Evolutionary conservation across 257 asterid species (phyloP), one percentile per base, ranked within the genome.

Genomic region (Petunia axillaris): DNA sequence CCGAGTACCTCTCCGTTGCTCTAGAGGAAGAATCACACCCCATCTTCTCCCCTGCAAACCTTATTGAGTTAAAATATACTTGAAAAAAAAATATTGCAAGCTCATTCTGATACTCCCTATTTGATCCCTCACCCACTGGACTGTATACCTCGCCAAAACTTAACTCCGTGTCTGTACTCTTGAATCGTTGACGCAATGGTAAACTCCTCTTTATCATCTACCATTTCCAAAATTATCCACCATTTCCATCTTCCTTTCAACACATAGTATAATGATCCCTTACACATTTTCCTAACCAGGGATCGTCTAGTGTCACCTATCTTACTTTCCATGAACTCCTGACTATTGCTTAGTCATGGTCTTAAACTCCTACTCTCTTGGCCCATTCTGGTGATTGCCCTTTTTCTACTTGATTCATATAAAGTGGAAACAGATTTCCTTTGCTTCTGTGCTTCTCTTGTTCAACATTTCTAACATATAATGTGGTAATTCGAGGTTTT

Each of bases 231-330:
- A 25, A 25, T 25, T 13, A 53, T 54, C 59, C 1, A 46, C 25
- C 60, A 71, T 71, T 48, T 71, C 59, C 77, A 16, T 70, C 41
- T 70, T 46, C 46, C 68, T 35, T 70, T 46, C 16, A 46, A 44
- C 58, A 39, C 58, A 48, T 48, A 70, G 41, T 3, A 25, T 48
- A 71, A 48, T 48, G 60, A 48, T 25, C 43, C 60, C 3, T 71
- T 8, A 43, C 48, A 25, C 44, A 48, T 71, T 71, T 48, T 35
- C 60, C 25, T 25, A 9, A 46, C 41, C n/a, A 46, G 58, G 59
- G 60, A 71, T 48, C 1, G 6, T 2, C 15, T 66, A 2, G 13
- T 48, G 10, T 71, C 41, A 48, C 44, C 43, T 59, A 48, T 71
- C 77, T 71, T 5, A 44, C 6, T 71, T 48, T 48, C 25, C 44